Evolutionary conservation across 2,329 filamentous ascomycete genomes (phyloP), one percentile per base, ranked within the genome.

Genomic region (Neonectria ditissima): DNA sequence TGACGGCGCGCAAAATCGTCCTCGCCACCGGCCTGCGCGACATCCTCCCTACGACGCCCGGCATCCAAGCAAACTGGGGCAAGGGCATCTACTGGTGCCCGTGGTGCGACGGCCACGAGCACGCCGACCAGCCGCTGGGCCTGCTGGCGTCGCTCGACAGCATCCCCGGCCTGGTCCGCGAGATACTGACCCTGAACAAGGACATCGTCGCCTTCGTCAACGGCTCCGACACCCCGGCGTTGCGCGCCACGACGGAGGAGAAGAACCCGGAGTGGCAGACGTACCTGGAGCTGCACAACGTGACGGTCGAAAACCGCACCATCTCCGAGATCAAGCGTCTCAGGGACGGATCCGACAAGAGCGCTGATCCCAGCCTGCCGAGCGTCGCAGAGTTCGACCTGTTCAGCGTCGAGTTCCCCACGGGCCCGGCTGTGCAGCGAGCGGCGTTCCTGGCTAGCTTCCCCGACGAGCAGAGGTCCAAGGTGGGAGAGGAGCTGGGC

Each of bases 81-180:
- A 80, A 84, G 62, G 88, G 87, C 6, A 83, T 89, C 55, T 89
- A 78, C 76, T 89, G 87, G 86, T 90, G 87, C 58, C 86, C 87
- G 0, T 90, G 87, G 87, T 90, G 87, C 65, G 87, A 90, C 70
- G 87, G 87, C 13, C 80, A 84, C 66, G 87, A 90, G 75, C 86
- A 89, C 72, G 84, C 83, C 0, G 86, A 89, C 70, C 86, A 89
- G 65, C 62, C 81, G 0, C 79, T 90, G 1, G 87, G 87, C 1
- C 79, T 90, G 34, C 73, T 90, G 0, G 82, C 80, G 1, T 65
- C 77, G 1, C 73, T 89, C 0, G 69, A 78, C 1, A 77, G 83
- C 28, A 76, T 85, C 0, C 76, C 85, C 0, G 76, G 76, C 3
- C 74, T 80, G 6, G 81, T 86, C 0, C 77, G 83, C 14, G 86